Evolutionary conservation across 495 filamentous ascomycete species (phyloP).

Genomic region (Echria macrotheca): DNA sequence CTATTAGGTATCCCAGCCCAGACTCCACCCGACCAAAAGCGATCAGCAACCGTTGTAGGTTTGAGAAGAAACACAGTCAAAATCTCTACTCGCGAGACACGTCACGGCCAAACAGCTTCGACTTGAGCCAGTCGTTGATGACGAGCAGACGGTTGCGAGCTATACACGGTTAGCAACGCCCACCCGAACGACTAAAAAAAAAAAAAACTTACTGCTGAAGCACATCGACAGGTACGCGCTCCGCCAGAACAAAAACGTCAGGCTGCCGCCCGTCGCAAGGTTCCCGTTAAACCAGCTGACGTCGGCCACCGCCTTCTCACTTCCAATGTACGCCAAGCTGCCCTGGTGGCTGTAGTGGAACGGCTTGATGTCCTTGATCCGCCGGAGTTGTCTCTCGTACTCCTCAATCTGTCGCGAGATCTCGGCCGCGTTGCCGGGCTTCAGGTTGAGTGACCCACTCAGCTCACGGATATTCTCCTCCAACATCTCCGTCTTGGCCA

Average conservation of each 20-base stretch:
- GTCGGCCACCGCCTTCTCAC: conserved; percentile 95
- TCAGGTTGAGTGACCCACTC: conserved; percentile 43
- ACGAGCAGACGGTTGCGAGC: conserved; percentile 90
- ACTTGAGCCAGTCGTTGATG: conserved; percentile 91
- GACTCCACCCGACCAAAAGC: conserved; percentile 16
- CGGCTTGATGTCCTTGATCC: conserved; percentile 88
- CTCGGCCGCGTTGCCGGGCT: conserved; percentile 54
- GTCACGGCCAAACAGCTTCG: conserved; percentile 90
- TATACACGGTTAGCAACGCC: conserved; percentile 29
- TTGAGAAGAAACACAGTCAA: background rate
- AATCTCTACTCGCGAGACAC: conserved; percentile 78
- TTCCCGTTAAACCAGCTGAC: conserved; percentile 98
- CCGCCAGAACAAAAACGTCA: conserved; percentile 92
- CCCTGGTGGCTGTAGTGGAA: conserved; percentile 99
- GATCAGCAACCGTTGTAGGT: conserved; percentile 4
- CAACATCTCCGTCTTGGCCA: conserved; percentile 82
- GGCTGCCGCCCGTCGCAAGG: conserved; percentile 74
- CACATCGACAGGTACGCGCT: conserved; percentile 99
- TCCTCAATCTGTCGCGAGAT: conserved; percentile 73
- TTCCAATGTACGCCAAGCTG: conserved; percentile 93
- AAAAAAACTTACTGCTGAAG: conserved; percentile 78
- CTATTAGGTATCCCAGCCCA: conserved; percentile 14
- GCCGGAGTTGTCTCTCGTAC: conserved; percentile 75
- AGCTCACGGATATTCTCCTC: conserved; percentile 66
- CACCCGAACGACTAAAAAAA: background rate